Conservation (phyloP, 2,329 filamentous ascomycete species). For the Calonectria honghensis region DNA sequence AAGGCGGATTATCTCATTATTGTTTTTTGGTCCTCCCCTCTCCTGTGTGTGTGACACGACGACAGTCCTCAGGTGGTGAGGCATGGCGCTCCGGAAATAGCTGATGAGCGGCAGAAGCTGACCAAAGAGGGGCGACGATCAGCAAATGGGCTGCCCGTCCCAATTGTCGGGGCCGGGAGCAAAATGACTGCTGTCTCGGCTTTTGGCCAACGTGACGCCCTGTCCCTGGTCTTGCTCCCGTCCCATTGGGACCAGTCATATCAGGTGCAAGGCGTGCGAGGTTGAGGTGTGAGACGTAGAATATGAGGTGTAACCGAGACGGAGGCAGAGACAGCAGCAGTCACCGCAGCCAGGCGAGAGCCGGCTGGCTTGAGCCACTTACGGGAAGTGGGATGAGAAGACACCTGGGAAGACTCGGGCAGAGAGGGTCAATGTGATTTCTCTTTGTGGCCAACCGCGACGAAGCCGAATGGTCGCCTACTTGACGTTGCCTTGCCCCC, state of each 20-base stretch:
- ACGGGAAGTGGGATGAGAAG: constrained; percentile 20
- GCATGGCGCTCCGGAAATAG: constrained; percentile 19
- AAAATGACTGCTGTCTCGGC: constrained; percentile 20
- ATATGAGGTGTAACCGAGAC: constrained; percentile 28
- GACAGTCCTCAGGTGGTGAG: constrained; percentile 2
- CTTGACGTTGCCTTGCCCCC: constrained; percentile 26
- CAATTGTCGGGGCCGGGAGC: constrained; percentile 15
- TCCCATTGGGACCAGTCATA: constrained; percentile 33
- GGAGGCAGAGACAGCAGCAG: constrained; percentile 13
- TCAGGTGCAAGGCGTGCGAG: constrained; percentile 5
- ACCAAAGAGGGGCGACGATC: constrained; percentile 20
- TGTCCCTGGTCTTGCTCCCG: constrained; percentile 7
- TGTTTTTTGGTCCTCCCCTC: background rate
- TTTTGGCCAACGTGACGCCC: constrained; percentile 23
- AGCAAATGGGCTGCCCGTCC: constrained; percentile 18
- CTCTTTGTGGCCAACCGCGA: constrained; percentile 2
- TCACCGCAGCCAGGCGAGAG: background rate
- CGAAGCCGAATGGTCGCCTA: constrained; percentile 25
- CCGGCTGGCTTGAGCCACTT: background rate
- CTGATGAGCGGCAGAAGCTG: constrained; percentile 16
- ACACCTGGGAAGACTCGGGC: background rate
- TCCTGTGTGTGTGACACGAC: background rate
- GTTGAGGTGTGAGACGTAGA: constrained; percentile 29
- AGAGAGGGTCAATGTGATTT: background rate
- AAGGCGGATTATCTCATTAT: background rate